Percentiles rank a stretch among this genome's conserved stretches.
Conservation (phyloP, 345 rosid genomes). For the Kernera saxatilis region DNA sequence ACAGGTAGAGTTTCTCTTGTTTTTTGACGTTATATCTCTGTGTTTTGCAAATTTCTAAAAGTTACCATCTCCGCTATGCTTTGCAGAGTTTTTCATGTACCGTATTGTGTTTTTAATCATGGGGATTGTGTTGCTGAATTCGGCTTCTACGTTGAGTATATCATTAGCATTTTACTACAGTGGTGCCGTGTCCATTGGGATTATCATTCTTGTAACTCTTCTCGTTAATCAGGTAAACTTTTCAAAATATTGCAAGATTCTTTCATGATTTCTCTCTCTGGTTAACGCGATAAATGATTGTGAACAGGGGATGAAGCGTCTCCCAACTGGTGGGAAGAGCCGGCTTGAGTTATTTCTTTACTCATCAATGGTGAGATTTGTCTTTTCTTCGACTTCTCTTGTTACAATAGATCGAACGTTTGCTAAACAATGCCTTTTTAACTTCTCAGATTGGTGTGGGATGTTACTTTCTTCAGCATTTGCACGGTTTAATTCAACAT, state of each 20-base stretch:
- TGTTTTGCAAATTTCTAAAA: slow-evolving; percentile 4
- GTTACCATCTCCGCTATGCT: background rate
- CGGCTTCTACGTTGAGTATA: slow-evolving; percentile 58
- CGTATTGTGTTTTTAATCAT: slow-evolving; percentile 50
- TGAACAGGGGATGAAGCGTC: slow-evolving; percentile 74
- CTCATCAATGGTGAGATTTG: slow-evolving; percentile 51
- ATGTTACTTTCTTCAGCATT: slow-evolving; percentile 55
- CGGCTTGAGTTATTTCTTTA: slow-evolving; percentile 64
- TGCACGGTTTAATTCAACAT: slow-evolving; percentile 42
- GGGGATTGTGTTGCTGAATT: slow-evolving; percentile 49
- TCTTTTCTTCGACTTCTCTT: background rate
- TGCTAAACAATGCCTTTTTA: background rate
- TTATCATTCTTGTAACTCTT: slow-evolving; percentile 62
- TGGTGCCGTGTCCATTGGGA: slow-evolving; percentile 65
- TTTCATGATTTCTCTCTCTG: background rate
- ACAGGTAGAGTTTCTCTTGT: slow-evolving; percentile 40
- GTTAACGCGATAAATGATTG: background rate
- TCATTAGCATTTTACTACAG: slow-evolving; percentile 65
- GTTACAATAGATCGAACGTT: background rate
- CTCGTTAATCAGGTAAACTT: slow-evolving; percentile 63
- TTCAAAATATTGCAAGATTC: no score
- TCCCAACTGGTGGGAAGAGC: slow-evolving; percentile 58
- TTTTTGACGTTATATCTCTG: background rate
- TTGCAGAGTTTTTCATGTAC: slow-evolving; percentile 55
- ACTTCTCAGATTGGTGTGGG: slow-evolving; percentile 67